phyloP scores from a whole-genome alignment of 805 yeast species.

The Torulaspora franciscae region DNA sequence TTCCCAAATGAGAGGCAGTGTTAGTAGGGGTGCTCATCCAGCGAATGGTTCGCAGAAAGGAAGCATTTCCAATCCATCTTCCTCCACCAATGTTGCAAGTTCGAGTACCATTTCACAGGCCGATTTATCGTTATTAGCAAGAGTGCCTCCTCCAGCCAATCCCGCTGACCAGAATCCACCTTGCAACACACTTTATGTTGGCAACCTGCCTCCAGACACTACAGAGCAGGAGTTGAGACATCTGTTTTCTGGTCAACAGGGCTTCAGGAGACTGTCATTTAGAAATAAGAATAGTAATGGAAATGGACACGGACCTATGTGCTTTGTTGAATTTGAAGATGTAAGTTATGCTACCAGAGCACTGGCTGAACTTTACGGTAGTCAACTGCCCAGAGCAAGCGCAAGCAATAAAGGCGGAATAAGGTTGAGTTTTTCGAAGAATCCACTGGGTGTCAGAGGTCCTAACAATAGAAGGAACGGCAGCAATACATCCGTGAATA shows the following conservation, averaged over 20 bases:
- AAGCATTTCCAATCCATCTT: conserved; percentile 30
- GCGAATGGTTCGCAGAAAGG: conserved; percentile 20
- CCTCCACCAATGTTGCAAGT: conserved; percentile 21
- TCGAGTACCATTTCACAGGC: conserved; percentile 37
- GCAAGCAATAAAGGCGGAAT: conserved; percentile 78
- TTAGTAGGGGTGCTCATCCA: conserved; percentile 19
- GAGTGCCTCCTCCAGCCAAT: conserved; percentile 89
- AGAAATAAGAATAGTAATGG: conserved; percentile 60
- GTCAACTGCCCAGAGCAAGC: conserved; percentile 75
- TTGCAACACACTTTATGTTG: conserved; percentile 94
- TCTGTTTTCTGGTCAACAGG: conserved; percentile 81
- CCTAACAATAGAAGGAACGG: conserved; percentile 44
- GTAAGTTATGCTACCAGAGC: conserved; percentile 92
- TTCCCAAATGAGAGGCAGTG: conserved; percentile 15
- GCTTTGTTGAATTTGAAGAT: conserved; percentile 98
- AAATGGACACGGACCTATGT: conserved; percentile 92
- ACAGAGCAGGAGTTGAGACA: conserved; percentile 88
- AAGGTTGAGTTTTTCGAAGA: conserved; percentile 87
- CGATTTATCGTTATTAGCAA: conserved; percentile 67
- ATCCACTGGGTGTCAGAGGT: conserved; percentile 95
- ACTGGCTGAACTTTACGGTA: conserved; percentile 87
- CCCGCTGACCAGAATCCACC: conserved; percentile 99
- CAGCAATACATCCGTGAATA: conserved; percentile 19
- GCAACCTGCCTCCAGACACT: conserved; percentile 95
- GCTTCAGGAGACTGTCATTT: conserved; percentile 88